Evolutionary conservation across 306 rosid genomes (phyloP).

Genomic region (Lotus japonicus): DNA sequence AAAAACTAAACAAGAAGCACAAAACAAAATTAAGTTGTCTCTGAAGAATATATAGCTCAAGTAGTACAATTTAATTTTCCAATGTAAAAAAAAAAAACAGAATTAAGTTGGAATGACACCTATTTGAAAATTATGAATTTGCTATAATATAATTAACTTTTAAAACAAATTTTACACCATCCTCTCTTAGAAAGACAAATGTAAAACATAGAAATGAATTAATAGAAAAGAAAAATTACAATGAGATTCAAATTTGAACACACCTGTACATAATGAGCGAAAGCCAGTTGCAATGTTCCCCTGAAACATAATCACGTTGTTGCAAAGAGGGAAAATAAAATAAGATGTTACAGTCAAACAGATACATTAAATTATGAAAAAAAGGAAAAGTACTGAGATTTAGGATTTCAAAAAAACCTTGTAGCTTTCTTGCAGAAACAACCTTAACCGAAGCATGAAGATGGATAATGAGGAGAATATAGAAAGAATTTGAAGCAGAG

Average conservation of each 20-base stretch:
- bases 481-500: not conserved
- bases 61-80: too few species aligned
- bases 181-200: not conserved
- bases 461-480: not conserved
- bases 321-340: not conserved
- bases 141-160: not conserved
- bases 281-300: not conserved
- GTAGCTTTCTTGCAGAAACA: not conserved
- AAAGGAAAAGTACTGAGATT: not conserved
- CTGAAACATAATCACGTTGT: not conserved
- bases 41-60: too few species aligned
- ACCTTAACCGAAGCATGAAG: conserved; percentile 8
- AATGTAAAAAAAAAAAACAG: too few species aligned
- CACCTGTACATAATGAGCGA: conserved; percentile 4
- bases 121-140: too few species aligned
- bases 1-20: too few species aligned
- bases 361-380: not conserved
- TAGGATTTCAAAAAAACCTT: not conserved
- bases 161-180: not conserved
- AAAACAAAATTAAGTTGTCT: too few species aligned
- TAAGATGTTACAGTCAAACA: not conserved
- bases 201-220: not conserved
- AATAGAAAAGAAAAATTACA: not conserved
- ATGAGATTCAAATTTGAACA: not conserved
- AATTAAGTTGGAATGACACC: too few species aligned